A percentile compares a stretch with the other conserved stretches of the same genome.
Evolutionary conservation across 176 grass and related monocot species (phyloP).

Genomic region (Rhynchospora pubera): DNA sequence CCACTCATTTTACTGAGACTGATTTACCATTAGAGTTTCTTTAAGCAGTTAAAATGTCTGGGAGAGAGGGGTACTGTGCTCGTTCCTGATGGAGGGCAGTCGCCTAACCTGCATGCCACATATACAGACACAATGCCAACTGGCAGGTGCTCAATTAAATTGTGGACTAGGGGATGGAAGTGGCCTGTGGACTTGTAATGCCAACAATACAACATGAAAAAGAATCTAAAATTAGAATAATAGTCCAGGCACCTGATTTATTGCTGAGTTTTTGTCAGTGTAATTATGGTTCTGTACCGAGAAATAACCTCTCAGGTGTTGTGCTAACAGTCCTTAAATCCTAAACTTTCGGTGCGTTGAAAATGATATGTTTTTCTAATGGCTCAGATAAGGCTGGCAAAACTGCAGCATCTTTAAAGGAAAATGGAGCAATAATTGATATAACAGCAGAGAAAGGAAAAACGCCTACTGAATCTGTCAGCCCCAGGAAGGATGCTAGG

Average conservation of each 20-base stretch:
- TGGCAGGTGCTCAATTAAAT: neutral
- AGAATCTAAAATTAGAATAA: neutral
- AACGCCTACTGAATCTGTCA: constrained; percentile 25
- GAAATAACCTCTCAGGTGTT: neutral
- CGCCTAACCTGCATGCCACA: neutral
- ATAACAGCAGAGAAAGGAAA: constrained; percentile 37
- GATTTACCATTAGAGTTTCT: neutral
- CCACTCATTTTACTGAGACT: neutral
- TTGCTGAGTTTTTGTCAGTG: too few species aligned
- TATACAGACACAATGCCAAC: neutral
- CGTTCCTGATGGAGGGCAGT: neutral
- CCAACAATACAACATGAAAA: neutral
- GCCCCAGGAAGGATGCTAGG: constrained; percentile 37
- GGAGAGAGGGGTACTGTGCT: neutral
- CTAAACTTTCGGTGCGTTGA: neutral
- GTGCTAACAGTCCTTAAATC: neutral
- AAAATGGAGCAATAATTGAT: constrained; percentile 46
- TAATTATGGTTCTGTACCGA: neutral
- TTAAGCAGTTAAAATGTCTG: neutral
- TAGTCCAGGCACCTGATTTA: neutral
- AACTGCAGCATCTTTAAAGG: constrained; percentile 46
- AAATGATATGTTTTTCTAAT: neutral
- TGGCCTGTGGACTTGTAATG: neutral
- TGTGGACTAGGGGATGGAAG: neutral
- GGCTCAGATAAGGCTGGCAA: constrained; percentile 40